A percentile compares a stretch with the other conserved stretches of the same genome.
phyloP scores from a whole-genome alignment of 2,329 filamentous ascomycete genomes.

The Penicillium sp. region DNA sequence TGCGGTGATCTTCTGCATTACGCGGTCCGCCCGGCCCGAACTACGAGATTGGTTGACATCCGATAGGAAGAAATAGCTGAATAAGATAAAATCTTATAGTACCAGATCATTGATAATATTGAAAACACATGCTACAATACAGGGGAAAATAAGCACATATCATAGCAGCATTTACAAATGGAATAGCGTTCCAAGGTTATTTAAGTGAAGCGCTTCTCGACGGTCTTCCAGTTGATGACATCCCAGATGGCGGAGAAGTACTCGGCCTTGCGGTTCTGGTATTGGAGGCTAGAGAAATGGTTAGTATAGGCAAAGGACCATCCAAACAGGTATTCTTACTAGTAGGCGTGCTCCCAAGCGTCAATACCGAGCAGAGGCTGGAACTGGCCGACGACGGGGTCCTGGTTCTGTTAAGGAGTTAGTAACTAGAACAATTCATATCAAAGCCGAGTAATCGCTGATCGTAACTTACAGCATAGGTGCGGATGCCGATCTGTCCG shows the following conservation, averaged over 20 bases:
- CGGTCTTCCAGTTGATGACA: conserved; percentile 92
- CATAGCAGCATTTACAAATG: conserved; percentile 8
- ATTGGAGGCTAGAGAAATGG: conserved; percentile 63
- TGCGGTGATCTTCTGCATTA: conserved; percentile 2
- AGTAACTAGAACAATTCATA: conserved; percentile 1
- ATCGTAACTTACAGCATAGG: conserved; percentile 56
- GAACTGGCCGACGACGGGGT: conserved; percentile 80
- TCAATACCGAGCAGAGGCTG: conserved; percentile 83
- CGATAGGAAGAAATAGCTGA: background rate
- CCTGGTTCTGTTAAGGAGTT: conserved; percentile 62
- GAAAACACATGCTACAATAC: conserved; percentile 20
- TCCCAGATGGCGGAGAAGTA: conserved; percentile 95
- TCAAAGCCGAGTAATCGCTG: background rate
- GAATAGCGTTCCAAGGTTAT: background rate
- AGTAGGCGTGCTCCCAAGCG: conserved; percentile 96
- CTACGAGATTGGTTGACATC: background rate
- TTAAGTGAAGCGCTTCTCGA: conserved; percentile 69
- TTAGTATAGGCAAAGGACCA: conserved; percentile 18
- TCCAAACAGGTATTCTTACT: conserved; percentile 47
- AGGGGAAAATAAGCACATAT: conserved; percentile 7
- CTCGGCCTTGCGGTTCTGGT: conserved; percentile 95
- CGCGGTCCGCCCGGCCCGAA: conserved; percentile 12
- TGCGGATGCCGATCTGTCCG: conserved; percentile 55
- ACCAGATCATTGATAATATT: conserved; percentile 4
- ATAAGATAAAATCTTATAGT: background rate